Evolutionary conservation across 805 yeast species (phyloP), one percentile per base, ranked within the genome.

Genomic region (Vanderwaltozyma verrucispora): DNA sequence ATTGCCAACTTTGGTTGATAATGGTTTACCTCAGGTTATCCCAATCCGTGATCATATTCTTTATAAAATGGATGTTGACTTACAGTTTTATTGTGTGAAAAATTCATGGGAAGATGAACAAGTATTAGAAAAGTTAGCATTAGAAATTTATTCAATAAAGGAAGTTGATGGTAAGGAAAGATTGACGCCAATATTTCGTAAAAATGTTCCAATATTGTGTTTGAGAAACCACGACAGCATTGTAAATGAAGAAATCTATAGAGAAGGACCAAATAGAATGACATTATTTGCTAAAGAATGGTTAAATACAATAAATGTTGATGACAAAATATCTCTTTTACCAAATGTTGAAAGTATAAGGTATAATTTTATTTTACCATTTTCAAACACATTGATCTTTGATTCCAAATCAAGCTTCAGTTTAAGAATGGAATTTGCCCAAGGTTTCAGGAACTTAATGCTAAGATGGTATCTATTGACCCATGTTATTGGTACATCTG

Each of bases 391-490:
- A 11, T 18, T 53, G n/a, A 38, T 51, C 13, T 38, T 54, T 12
- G 41, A 36, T 4, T 47, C 53, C 7, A 44, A 46, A 5, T 54
- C 60, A 2, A 39, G 36, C 6, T 28, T 53, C 9, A 45, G 34
- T 11, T 46, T 53, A 14, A 46, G 54, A 33, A 47, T 52, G 47
- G 46, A 44, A 36, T 54, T 53, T 28, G 39, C 44, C 5, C 56
- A 55, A 34, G 60, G 54, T 12, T 30, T 55, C 34, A 45, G 60
- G 35, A 54, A 56, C 36, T 38, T 54, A 12, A 56, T 56, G 62
- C 33, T 53, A 19, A 45, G 53, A 23, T 45, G 49, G 45, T 40
- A 37, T 13, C 40, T 43, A 25, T 28, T 53, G 10, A 45, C 59
- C 6, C 49, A 55, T 35, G 26, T 46, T 2, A 40, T 49, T 19